Conservation (phyloP, 768 basidiomycete species). For the Paxillus involutus region DNA sequence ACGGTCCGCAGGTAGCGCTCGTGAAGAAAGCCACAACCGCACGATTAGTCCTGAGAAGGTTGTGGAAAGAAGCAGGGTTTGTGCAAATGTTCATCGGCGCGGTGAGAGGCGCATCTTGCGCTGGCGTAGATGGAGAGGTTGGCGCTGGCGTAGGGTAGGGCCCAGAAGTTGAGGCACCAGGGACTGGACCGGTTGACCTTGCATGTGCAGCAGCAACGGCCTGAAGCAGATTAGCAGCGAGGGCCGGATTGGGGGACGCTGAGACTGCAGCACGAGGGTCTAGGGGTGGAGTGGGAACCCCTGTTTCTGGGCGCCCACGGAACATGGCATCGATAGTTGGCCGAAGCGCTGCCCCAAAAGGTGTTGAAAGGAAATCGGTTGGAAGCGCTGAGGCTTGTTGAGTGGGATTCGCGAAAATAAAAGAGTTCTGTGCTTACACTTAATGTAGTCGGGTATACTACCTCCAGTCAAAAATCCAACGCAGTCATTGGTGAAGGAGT, state of each 20-base stretch:
- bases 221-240: constrained; percentile 55
- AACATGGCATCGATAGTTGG: constrained; percentile 95
- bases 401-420: neutral
- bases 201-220: constrained; percentile 54
- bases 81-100: constrained; percentile 71
- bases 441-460: constrained; percentile 80
- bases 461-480: constrained; percentile 85
- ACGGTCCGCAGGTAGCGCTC: constrained; percentile 72
- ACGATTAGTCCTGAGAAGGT: constrained; percentile 61
- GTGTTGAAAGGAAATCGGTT: constrained; percentile 84
- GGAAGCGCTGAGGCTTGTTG: constrained; percentile 55
- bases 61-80: constrained; percentile 70
- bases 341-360: constrained; percentile 80
- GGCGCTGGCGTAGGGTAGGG: constrained; percentile 14
- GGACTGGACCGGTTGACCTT: constrained; percentile 22
- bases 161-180: constrained; percentile 7
- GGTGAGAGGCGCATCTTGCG: constrained; percentile 47
- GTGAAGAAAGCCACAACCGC: constrained; percentile 85
- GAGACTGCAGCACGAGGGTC: constrained; percentile 24
- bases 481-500: constrained; percentile 89
- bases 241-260: constrained; percentile 45
- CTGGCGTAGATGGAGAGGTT: constrained; percentile 24
- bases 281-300: constrained; percentile 31
- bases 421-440: constrained; percentile 43
- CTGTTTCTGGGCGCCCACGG: constrained; percentile 38